Conservation (phyloP, 495 filamentous ascomycete genomes). For the Aspergillus coremiiformis region DNA sequence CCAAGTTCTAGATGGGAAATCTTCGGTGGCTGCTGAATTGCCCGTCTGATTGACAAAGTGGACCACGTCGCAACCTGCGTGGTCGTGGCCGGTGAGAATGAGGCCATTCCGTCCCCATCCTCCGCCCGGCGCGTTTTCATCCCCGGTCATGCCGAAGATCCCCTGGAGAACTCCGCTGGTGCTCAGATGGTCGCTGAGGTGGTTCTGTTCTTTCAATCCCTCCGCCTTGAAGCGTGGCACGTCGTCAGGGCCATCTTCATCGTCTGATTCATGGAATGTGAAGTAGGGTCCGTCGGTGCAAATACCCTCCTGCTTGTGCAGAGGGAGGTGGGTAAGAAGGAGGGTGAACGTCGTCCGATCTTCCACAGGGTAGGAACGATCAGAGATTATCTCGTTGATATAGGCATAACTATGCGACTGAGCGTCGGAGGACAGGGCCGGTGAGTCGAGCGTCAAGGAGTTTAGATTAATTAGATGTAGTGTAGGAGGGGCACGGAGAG, state of each 20-base stretch:
- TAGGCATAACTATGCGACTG: constrained; percentile 69
- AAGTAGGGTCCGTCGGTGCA: constrained; percentile 83
- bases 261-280: constrained; percentile 52
- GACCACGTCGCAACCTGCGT: constrained; percentile 82
- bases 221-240: constrained; percentile 38
- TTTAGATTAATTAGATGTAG: constrained; percentile 83
- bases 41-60: constrained; percentile 60
- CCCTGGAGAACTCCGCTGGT: constrained; percentile 61
- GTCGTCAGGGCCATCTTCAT: constrained; percentile 25
- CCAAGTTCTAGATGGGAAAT: neutral
- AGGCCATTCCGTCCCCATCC: constrained; percentile 63
- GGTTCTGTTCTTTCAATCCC: constrained; percentile 86
- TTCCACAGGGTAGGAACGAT: constrained; percentile 57
- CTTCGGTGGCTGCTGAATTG: neutral
- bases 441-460: constrained; percentile 83
- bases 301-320: constrained; percentile 74
- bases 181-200: constrained; percentile 61
- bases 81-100: constrained; percentile 88
- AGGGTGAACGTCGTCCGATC: constrained; percentile 64
- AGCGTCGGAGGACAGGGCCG: constrained; percentile 54
- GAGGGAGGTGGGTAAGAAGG: constrained; percentile 83
- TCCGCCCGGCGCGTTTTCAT: constrained; percentile 38
- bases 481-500: constrained; percentile 24
- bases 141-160: constrained; percentile 67
- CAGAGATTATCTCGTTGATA: constrained; percentile 59